phyloP scores from a whole-genome alignment of 1,284 basidiomycete species.

The Fomitopsis palustris region DNA sequence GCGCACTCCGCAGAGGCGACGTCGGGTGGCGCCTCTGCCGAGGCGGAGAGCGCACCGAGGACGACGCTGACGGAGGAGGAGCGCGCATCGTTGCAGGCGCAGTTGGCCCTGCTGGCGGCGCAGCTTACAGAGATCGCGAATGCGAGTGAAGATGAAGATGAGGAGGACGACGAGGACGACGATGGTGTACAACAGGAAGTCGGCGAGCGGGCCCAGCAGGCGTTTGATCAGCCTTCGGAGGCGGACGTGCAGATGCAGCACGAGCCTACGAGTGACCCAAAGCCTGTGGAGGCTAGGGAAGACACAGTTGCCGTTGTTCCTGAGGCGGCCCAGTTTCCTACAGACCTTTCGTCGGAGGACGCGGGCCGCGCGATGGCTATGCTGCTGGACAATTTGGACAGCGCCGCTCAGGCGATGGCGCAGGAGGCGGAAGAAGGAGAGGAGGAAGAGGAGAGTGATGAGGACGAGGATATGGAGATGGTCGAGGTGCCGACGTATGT shows the following conservation, averaged over 20 bases:
- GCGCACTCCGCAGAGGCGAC: constrained; percentile 7
- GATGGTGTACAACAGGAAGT: background rate
- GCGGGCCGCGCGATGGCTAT: background rate
- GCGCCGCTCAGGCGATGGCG: background rate
- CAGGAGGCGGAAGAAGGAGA: constrained; percentile 1
- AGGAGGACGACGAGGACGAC: constrained; percentile 22
- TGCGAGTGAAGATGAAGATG: constrained; percentile 31
- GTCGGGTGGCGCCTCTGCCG: constrained; percentile 9
- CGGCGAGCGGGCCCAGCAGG: background rate
- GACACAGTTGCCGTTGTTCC: background rate
- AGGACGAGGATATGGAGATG: constrained; percentile 14
- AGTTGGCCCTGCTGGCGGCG: constrained; percentile 57
- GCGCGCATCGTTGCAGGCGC: constrained; percentile 60
- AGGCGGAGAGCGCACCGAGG: constrained; percentile 11
- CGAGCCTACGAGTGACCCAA: background rate
- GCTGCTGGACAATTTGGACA: background rate
- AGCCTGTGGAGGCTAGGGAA: background rate
- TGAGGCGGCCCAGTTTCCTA: background rate
- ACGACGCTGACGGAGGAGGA: constrained; percentile 34
- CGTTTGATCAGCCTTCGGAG: background rate
- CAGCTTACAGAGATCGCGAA: constrained; percentile 59
- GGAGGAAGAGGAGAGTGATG: constrained; percentile 8
- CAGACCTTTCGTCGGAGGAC: background rate
- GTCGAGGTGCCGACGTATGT: constrained; percentile 10
- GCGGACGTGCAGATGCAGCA: background rate